phyloP scores from a whole-genome alignment of 2,329 filamentous ascomycete species.

The Hortaea sp. region DNA sequence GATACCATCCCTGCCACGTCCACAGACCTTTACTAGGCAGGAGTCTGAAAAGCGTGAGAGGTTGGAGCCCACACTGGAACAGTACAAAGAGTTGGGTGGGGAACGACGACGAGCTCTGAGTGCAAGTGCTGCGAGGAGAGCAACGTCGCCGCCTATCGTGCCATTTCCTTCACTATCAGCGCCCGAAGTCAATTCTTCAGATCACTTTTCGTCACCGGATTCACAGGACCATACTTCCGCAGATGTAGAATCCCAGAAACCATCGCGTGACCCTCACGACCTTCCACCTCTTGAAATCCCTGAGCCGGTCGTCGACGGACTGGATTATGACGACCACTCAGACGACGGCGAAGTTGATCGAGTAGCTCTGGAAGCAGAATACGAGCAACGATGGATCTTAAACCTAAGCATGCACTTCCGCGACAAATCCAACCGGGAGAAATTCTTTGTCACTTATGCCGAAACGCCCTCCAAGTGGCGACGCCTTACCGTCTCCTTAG shows the following conservation, averaged over 20 bases:
- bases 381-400: conserved; percentile 78
- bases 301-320: conserved; percentile 3
- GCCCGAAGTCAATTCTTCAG: conserved; percentile 19
- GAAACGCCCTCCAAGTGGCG: conserved; percentile 71
- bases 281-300: conserved; percentile 17
- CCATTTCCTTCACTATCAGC: conserved; percentile 30
- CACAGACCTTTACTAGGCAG: conserved; percentile 72
- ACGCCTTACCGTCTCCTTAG: conserved; percentile 82
- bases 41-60: conserved; percentile 69
- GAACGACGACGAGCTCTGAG: conserved; percentile 39
- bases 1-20: conserved; percentile 65
- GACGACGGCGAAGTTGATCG: conserved; percentile 40
- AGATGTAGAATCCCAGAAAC: conserved; percentile 2
- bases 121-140: conserved; percentile 30
- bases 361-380: conserved; percentile 62
- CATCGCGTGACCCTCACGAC: background rate
- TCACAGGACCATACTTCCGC: background rate
- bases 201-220: conserved; percentile 1
- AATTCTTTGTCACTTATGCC: conserved; percentile 95
- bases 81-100: conserved; percentile 62
- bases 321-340: conserved; percentile 21
- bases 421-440: conserved; percentile 84
- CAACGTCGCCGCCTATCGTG: conserved; percentile 30
- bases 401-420: conserved; percentile 98
- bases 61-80: conserved; percentile 53